Evolutionary conservation across 768 basidiomycete species (phyloP).

Genomic region (Agrocybe pediades): DNA sequence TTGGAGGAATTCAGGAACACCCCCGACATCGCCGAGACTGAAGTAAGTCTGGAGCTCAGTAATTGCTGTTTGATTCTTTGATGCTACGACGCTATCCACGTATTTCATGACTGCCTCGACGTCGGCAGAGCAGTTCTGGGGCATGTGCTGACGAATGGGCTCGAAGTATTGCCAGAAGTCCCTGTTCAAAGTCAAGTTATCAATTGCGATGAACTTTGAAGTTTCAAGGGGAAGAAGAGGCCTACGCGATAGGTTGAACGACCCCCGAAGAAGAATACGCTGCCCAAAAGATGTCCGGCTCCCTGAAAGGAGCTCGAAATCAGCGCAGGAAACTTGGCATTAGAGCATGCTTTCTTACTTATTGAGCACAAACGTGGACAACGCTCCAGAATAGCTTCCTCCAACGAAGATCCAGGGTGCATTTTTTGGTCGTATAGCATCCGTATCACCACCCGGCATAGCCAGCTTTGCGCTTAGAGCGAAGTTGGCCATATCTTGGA

Average conservation of each 20-base stretch:
- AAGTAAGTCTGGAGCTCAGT: slow-evolving; percentile 54
- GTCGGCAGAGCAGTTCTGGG: slow-evolving; percentile 71
- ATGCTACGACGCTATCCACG: slow-evolving; percentile 55
- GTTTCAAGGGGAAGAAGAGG: background rate
- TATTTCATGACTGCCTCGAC: slow-evolving; percentile 61
- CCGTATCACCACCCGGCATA: slow-evolving; percentile 60
- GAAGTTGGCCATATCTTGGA: slow-evolving; percentile 72
- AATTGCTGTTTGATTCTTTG: slow-evolving; percentile 45
- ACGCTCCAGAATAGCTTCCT: slow-evolving; percentile 45
- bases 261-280: slow-evolving; percentile 67
- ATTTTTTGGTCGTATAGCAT: slow-evolving; percentile 45
- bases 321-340: too few species aligned
- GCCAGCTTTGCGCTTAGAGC: slow-evolving; percentile 63
- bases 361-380: slow-evolving; percentile 66
- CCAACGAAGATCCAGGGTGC: slow-evolving; percentile 51
- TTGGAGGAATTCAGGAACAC: slow-evolving; percentile 49
- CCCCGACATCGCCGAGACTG: slow-evolving; percentile 53
- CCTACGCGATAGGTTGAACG: slow-evolving; percentile 57
- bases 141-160: slow-evolving; percentile 67
- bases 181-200: slow-evolving; percentile 20
- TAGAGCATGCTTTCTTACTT: slow-evolving; percentile 39
- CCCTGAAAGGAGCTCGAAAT: slow-evolving; percentile 30
- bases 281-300: slow-evolving; percentile 58
- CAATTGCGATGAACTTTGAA: background rate
- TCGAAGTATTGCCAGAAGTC: slow-evolving; percentile 75